Evolutionary conservation across 2,329 filamentous ascomycete species (phyloP), one percentile per base, ranked within the genome.

Genomic region (Cladorrhinum sp.): DNA sequence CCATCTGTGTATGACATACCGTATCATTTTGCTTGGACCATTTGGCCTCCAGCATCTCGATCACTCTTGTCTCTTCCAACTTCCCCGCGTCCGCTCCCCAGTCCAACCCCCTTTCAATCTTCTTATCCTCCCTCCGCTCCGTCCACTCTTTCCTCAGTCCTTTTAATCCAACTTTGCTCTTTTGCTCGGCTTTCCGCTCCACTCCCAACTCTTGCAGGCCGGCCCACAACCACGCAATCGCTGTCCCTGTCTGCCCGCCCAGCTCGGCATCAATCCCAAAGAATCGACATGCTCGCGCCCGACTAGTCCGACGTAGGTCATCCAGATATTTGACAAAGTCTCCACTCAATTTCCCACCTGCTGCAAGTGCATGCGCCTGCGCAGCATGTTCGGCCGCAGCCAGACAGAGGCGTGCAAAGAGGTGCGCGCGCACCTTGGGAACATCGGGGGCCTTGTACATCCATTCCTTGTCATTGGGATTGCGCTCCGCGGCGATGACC

Each of bases 1-100:
- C 18, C 42, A 18, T 46, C 42, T 9, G 26, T 28, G 26, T 4
- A 4, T 5, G 26, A 59, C 85, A 77, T 76, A 96, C 91, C 18
- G 91, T 96, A 74, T 97, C 92, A 71, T 99, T 99, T 75, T 92
- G 86, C 76, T 92, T 95, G 64, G 85, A 86, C 94, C 95, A 97
- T 73, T 96, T 97, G 39, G 81, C 82, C 68, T 96, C 85, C 33
- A 99, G 77, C 86, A 95, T 91, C 68, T 95, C 90, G 56, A 97
- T 81, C 2, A 98, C 89, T 59, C 92, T 82, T 1, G 82, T 86
- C 75, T 99, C 95, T 73, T 98, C 95, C 18, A 91, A 76, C 68
- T 85, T 88, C 1, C 95, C 94, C 0, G 88, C 94, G 75, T 97
- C 93, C 51, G 87, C 80, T 0, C 93, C 93, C 91, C 91, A 95